Evolutionary conservation across 2,329 filamentous ascomycete genomes (phyloP), one percentile per base, ranked within the genome.

Genomic region (Whalleya microplaca): DNA sequence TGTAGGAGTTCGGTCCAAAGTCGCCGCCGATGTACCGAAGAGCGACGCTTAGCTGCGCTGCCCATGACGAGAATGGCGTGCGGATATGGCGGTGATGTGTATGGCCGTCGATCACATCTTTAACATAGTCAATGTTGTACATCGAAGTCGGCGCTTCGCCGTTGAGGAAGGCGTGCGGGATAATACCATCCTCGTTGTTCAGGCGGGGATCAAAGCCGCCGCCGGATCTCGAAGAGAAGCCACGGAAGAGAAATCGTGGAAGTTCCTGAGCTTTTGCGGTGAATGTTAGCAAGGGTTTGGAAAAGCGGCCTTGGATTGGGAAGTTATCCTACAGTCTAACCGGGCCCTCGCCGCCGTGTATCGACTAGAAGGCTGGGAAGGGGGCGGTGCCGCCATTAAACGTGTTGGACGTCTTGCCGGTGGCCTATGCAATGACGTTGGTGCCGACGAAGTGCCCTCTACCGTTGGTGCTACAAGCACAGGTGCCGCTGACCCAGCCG

Each of bases 221-320:
- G 12, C 58, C 58, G 21, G 58, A 61, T 1, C 2, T 8, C 2
- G 21, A 3, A 18, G 29, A n/a, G 21, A 57, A 61, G 9, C 50
- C 54, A 7, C 58, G 44, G 47, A 61, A 61, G 2, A 61, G 45
- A n/a, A 61, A 57, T 10, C 54, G 51, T 20, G 58, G 57, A 7
- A 54, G 40, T 1, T n/a, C n/a, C n/a, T n/a, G n/a, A n/a, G 32
- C 12, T 41, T 16, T 47, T 45, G 46, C 9, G n/a, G 10, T 21
- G 9, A 44, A 12, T 27, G 23, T 27, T 27, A 27, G 23, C 9
- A 27, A 27, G 9, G 23, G n/a, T n/a, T n/a, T n/a, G n/a, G n/a
- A n/a, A n/a, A n/a, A n/a, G n/a, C n/a, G n/a, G n/a, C n/a, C n/a
- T n/a, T n/a, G n/a, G n/a, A n/a, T n/a, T n/a, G n/a, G 23, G 4